Evolutionary conservation across 257 asterid species (phyloP).

Genomic region (Henckelia pumila): DNA sequence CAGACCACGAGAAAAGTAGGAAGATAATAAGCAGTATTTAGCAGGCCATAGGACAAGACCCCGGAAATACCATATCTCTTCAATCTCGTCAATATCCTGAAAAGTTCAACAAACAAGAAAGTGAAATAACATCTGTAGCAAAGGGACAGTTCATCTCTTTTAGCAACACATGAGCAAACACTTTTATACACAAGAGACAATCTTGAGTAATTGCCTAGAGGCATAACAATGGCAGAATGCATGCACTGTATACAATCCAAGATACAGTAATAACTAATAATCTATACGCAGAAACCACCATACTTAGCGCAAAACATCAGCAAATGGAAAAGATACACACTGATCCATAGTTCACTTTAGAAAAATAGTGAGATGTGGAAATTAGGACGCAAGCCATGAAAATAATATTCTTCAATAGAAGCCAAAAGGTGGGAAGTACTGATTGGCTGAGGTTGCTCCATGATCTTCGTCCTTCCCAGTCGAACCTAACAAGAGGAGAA

Average conservation of each 20-base stretch:
- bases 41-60: constrained; percentile 80
- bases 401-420: constrained; percentile 9
- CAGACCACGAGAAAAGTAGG: constrained; percentile 86
- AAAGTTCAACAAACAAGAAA: constrained; percentile 29
- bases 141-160: background rate
- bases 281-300: constrained; percentile 13
- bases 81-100: constrained; percentile 61
- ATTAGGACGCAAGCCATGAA: constrained; percentile 2
- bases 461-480: constrained; percentile 34
- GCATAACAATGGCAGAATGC: constrained; percentile 8
- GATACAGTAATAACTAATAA: background rate
- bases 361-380: constrained; percentile 15
- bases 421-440: constrained; percentile 41
- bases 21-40: constrained; percentile 83
- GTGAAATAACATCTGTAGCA: constrained; percentile 26
- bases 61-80: constrained; percentile 84
- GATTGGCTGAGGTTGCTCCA: constrained; percentile 39
- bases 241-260: constrained; percentile 3
- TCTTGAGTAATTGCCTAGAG: background rate
- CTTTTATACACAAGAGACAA: background rate
- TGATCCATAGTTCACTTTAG: background rate
- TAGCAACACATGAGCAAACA: constrained; percentile 10
- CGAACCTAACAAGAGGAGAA: constrained; percentile 40
- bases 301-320: constrained; percentile 7
- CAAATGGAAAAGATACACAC: constrained; percentile 11